Conservation (phyloP, 306 rosid species). For the Dryas drummondii region DNA sequence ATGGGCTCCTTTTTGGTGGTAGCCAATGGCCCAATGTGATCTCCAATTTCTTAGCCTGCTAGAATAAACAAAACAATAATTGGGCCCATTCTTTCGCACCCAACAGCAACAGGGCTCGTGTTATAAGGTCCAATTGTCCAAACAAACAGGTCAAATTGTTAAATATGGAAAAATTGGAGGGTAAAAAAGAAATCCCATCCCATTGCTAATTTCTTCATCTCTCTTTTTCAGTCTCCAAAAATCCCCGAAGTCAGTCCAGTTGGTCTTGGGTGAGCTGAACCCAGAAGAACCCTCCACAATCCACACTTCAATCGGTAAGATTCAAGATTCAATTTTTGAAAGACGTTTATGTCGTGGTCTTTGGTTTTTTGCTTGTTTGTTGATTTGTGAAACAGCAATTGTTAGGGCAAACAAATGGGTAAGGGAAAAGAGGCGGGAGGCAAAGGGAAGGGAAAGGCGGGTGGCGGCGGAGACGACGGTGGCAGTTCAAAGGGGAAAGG, state of each 20-base stretch:
- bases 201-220: not conserved
- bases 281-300: not conserved
- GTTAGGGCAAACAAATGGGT: conserved; percentile 58
- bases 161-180: not conserved
- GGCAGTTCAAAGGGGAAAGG: conserved; percentile 86
- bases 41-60: not conserved
- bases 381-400: not conserved
- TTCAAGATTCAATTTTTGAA: not conserved
- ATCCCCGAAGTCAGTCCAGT: not conserved
- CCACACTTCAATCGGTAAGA: conserved; percentile 5
- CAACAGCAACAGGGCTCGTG: no score
- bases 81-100: not conserved
- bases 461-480: conserved; percentile 62
- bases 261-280: not conserved
- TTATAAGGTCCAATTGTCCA: not conserved
- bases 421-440: conserved; percentile 67
- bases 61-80: not conserved
- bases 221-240: not conserved
- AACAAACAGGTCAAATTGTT: not conserved
- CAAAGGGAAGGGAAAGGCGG: conserved; percentile 87
- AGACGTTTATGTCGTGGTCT: not conserved
- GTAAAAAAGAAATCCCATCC: not conserved
- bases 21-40: no score
- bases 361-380: not conserved
- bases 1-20: no score